Base-by-base conservation (phyloP, 768 basidiomycete genomes). In the Asterophora parasitica region DNA sequence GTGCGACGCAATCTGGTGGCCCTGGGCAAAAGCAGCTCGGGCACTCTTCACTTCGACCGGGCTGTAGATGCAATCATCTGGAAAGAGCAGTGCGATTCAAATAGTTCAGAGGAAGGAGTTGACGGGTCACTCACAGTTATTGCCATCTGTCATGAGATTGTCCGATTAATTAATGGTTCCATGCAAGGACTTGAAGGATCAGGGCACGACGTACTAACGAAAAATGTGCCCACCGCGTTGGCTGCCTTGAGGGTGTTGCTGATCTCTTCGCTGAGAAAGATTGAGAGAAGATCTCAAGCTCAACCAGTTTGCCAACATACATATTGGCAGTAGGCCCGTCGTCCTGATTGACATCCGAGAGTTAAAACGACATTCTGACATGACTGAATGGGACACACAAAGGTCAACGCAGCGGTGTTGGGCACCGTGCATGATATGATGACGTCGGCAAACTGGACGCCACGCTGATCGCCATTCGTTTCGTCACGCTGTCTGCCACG, bases 1-100 rank as follows among this genome's bases (percentile, higher is more conserved):
- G 53, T 77, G 75, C 5, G 73, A 74, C 0, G 60, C 71, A 42
- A 76, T 56, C 55, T 72, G 67, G 50, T 75, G 73, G 4, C 73
- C 74, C 5, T 67, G 53, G 38, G 57, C 51, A 50, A 65, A 69
- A 12, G 67, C 69, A 43, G 70, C 66, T 27, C 63, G 61, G 28
- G 73, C 65, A 8, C 65, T n/a, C 12, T 64, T 54, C 7, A 61
- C 58, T 28, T 57, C 53, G n/a, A n/a, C n/a, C n/a, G n/a, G n/a
- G n/a, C n/a, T n/a, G 16, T 65, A 67, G 27, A 73, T 73, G 49
- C 72, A 73, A 9, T 42, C 65, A 27, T 62, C 71, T 74, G 19
- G 28, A 7, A 19, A 27, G 37, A 15, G 10, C 19, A 8, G 33
- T 27, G 15, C 4, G 10, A 27, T 16, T 33, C 15, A 3, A 16